Evolutionary conservation across 2,329 filamentous ascomycete genomes (phyloP).

Genomic region (Pseudopyrenochaeta lycopersici): DNA sequence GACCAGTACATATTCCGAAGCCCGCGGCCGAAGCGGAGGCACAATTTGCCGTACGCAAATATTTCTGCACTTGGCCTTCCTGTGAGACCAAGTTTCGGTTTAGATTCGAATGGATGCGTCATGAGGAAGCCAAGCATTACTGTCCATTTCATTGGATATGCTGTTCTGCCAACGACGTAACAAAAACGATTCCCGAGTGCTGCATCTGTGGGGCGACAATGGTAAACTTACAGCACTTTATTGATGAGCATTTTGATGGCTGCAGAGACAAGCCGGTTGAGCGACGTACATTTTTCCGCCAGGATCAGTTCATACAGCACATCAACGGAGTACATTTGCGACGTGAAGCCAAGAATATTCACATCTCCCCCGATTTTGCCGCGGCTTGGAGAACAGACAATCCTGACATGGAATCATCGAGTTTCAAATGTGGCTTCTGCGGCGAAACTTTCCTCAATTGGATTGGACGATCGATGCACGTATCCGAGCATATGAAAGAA

Average conservation of each 20-base stretch:
- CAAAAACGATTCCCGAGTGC: neutral
- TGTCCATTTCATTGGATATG: constrained; percentile 17
- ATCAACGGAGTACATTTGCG: constrained; percentile 7
- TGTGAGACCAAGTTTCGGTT: constrained; percentile 1
- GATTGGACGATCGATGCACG: constrained; percentile 3
- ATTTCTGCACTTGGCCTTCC: constrained; percentile 9
- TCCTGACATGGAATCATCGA: too few species aligned
- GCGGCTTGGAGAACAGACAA: too few species aligned
- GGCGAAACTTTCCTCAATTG: neutral
- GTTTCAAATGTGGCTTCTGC: constrained; percentile 9
- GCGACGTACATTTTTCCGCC: constrained; percentile 8
- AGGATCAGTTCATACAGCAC: constrained; percentile 11
- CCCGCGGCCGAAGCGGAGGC: neutral
- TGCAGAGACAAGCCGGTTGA: neutral
- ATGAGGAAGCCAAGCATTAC: constrained; percentile 17
- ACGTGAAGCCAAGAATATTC: too few species aligned
- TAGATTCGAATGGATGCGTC: constrained; percentile 9
- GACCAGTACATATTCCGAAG: too few species aligned
- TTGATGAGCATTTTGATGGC: neutral
- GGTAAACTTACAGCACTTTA: neutral
- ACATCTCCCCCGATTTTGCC: too few species aligned
- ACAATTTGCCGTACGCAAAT: neutral
- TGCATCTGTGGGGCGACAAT: neutral
- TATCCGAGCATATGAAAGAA: neutral
- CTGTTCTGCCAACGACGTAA: neutral